Conservation (phyloP, 768 basidiomycete species). For the Cystofilobasidium capitatum region DNA sequence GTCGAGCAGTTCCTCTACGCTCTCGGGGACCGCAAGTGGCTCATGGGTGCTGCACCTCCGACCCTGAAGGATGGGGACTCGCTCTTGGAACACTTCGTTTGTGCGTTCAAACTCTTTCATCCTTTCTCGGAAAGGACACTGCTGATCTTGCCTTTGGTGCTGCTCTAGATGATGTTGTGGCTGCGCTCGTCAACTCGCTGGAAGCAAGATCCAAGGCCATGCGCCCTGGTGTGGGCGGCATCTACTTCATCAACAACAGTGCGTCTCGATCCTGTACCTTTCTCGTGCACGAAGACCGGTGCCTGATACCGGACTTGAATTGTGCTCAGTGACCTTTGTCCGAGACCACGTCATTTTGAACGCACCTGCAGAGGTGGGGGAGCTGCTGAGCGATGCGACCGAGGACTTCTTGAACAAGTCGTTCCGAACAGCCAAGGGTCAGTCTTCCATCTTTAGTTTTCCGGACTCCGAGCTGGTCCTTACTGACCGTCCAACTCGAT, state of each 20-base stretch:
- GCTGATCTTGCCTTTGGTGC: neutral
- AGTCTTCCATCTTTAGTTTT: neutral
- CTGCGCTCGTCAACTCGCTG: constrained; percentile 4
- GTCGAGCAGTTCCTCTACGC: constrained; percentile 13
- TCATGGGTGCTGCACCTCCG: constrained; percentile 18
- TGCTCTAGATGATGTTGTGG: constrained; percentile 11
- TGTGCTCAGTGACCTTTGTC: constrained; percentile 9
- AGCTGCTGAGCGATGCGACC: constrained; percentile 6
- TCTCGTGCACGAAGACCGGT: too few species aligned
- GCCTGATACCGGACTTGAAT: neutral
- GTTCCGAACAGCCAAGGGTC: constrained; percentile 20
- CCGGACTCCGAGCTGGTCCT: neutral
- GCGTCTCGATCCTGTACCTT: neutral
- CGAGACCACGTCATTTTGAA: constrained; percentile 13
- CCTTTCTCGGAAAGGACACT: neutral
- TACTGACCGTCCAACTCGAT: neutral
- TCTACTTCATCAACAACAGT: constrained; percentile 25
- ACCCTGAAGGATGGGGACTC: constrained; percentile 4
- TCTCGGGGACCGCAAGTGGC: constrained; percentile 26
- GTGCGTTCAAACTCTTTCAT: neutral
- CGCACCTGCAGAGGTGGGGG: neutral
- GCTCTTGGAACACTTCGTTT: constrained; percentile 23
- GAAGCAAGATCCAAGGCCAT: constrained; percentile 11
- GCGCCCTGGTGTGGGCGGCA: constrained; percentile 13
- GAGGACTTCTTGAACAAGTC: constrained; percentile 23